Evolutionary conservation across 345 rosid species (phyloP), one percentile per base, ranked within the genome.

Genomic region (Streptanthus diversifolius): DNA sequence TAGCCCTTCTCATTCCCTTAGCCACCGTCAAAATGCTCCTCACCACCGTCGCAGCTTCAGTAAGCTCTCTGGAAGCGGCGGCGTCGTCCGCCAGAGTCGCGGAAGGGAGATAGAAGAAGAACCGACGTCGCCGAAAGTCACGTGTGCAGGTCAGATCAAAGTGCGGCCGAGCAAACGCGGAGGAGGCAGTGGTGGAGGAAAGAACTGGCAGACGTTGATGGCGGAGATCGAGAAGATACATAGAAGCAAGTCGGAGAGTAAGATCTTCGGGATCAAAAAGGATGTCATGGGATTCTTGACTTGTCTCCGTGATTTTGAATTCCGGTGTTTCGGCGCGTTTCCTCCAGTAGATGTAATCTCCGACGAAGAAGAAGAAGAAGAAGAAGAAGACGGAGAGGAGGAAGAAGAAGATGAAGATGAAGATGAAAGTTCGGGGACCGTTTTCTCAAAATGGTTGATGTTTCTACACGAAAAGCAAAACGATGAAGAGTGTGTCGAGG

Each of bases 111-210:
- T 74, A 49, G 68, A 8, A 32, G 64, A 83, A 8, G 97, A 93
- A 49, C 98, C 98, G 0, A 90, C 91, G 7, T 93, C 98, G 6
- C 97, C 98, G 0, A 85, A 89, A 72, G 96, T 93, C 22, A 93
- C 93, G 1, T 93, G 98, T 36, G 92, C 91, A 3, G 98, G 98
- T 29, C 93, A 93, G 87, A 89, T 93, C 85, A 93, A 87, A 82
- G 91, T 90, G n/a, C 75, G 86, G 68, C 87, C 86, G 14, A 85
- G 86, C 61, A 71, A 65, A 24, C 47, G 63, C n/a, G 61, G 61
- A 49, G 76, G 32, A 57, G 36, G 5, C n/a, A 35, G 24, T 2
- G 71, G 80, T 29, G 37, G 89, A 32, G 80, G 90, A 74, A 90
- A 84, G 86, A 90, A 80, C 61, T 90, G 89, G 96, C 90, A 88